Conservation (phyloP, 257 asterid genomes). For the Salvia rosmarinus region DNA sequence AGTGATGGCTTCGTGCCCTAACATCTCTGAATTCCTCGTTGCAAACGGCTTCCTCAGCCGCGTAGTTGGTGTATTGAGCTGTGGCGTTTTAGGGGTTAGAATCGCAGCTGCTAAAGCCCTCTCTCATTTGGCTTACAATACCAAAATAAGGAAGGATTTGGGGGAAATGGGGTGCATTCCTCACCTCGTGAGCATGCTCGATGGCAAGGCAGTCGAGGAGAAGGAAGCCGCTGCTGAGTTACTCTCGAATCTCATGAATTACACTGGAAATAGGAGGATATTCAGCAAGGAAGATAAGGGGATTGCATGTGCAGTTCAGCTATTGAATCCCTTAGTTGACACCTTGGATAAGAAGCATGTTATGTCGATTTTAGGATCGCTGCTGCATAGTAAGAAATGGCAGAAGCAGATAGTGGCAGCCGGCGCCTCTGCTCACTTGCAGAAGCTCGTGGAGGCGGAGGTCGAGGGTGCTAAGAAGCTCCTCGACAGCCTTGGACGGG, state of each 20-base stretch:
- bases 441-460: conserved; percentile 64
- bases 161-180: conserved; percentile 79
- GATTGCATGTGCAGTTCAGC: conserved; percentile 50
- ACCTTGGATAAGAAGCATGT: conserved; percentile 57
- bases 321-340: conserved; percentile 56
- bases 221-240: conserved; percentile 69
- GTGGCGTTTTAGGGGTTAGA: conserved; percentile 62
- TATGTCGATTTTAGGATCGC: conserved; percentile 46
- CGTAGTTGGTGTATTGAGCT: conserved; percentile 49
- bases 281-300: conserved; percentile 80
- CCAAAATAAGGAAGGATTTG: conserved; percentile 65
- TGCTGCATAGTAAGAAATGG: conserved; percentile 68
- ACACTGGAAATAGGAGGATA: conserved; percentile 57
- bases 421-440: conserved; percentile 64
- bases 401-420: conserved; percentile 71
- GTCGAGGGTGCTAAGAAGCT: conserved; percentile 85
- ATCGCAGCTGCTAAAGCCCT: conserved; percentile 67
- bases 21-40: conserved; percentile 60
- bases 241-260: conserved; percentile 56
- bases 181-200: conserved; percentile 59
- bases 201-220: conserved; percentile 78
- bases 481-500: conserved; percentile 58
- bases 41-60: conserved; percentile 57
- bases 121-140: conserved; percentile 56
- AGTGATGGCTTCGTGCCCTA: conserved; percentile 56